phyloP scores from a whole-genome alignment of 108 stramenopile genomes.

The Thalassiosira profunda region DNA sequence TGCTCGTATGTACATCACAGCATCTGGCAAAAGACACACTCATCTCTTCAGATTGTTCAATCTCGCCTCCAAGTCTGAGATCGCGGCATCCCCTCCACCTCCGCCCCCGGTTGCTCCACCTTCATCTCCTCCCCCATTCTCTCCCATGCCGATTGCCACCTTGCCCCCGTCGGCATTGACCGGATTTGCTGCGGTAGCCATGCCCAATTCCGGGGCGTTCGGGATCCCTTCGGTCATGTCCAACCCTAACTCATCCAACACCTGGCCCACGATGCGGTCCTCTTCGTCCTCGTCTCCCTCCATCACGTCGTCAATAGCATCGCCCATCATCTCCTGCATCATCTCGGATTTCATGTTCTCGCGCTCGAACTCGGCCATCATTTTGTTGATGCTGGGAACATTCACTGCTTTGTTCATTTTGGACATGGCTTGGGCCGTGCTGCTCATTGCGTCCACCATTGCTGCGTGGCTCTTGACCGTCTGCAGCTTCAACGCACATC shows the following conservation, averaged over 20 bases:
- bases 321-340: slow-evolving; percentile 98
- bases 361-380: slow-evolving; percentile 97
- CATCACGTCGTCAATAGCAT: slow-evolving; percentile 95
- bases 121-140: neutral
- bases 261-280: slow-evolving; percentile 88
- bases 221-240: slow-evolving; percentile 81
- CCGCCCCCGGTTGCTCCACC: slow-evolving; percentile 37
- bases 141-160: slow-evolving; percentile 21
- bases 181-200: slow-evolving; percentile 35
- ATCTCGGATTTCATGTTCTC: slow-evolving; percentile 97
- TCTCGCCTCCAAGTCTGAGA: slow-evolving; percentile 86
- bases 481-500: slow-evolving; percentile 93
- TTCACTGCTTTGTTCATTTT: slow-evolving; percentile 97
- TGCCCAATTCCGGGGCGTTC: slow-evolving; percentile 63
- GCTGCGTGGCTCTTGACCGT: slow-evolving; percentile 96
- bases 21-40: no score
- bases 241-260: slow-evolving; percentile 93
- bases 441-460: slow-evolving; percentile 95
- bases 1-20: no score
- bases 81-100: slow-evolving; percentile 63
- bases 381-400: slow-evolving; percentile 93
- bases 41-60: slow-evolving; percentile 91
- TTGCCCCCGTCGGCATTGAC: slow-evolving; percentile 20
- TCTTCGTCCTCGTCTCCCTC: slow-evolving; percentile 92
- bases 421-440: slow-evolving; percentile 90